Evolutionary conservation across 1,284 basidiomycete species (phyloP), one percentile per base, ranked within the genome.

Genomic region (Marasmius sp.): DNA sequence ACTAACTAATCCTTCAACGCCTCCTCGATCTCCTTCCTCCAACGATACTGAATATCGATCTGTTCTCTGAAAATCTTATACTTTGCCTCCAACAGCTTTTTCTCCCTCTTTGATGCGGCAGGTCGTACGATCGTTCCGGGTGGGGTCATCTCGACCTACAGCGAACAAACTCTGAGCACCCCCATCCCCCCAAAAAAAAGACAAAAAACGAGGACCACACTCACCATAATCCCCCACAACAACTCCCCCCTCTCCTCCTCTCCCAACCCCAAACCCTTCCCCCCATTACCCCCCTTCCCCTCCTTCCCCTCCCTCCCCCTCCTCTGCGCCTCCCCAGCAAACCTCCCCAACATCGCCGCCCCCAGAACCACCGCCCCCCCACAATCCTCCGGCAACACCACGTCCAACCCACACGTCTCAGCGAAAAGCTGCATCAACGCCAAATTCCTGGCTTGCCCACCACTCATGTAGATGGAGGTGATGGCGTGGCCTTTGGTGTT

Each of bases 191-290:
- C 22, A 16, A 22, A 27, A 39, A 33, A 11, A 12, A 39, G 43
- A 43, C 3, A 20, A 18, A 52, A 39, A 6, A 52, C 57, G 18
- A 57, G 54, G 50, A 58, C 33, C 61, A 49, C 34, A 72, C 83
- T 57, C 60, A 89, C 94, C 97, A 99, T 99, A 67, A 97, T 91
- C 55, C 89, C 82, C 97, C 97, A 99, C 65, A 98, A 79, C 65
- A 80, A 79, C 66, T 89, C 83, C 41, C 86, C 87, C 67, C 89
- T 85, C 62, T 81, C 79, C 63, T 81, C 79, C 48, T 77, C 80
- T 20, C 72, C 77, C 63, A 84, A 71, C 64, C 71, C n/a, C n/a
- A n/a, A n/a, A n/a, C n/a, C n/a, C n/a, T n/a, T n/a, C n/a, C n/a
- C n/a, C n/a, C n/a, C n/a, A n/a, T n/a, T n/a, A n/a, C n/a, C n/a